A percentile compares a stretch with the other conserved stretches of the same genome.
Conservation (phyloP, 495 filamentous ascomycete species). For the Penicillium silybi region DNA sequence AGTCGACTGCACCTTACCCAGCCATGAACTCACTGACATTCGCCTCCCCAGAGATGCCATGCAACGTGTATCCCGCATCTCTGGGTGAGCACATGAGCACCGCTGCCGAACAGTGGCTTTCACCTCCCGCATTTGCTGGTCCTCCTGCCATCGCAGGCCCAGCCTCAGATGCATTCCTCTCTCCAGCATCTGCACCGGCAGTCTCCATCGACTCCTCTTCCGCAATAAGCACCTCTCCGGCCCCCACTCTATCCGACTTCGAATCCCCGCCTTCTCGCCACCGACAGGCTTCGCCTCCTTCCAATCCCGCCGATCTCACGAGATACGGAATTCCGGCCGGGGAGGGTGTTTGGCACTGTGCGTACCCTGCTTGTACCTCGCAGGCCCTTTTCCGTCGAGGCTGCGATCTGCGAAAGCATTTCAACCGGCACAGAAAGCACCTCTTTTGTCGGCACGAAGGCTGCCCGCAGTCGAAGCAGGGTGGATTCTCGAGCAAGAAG, state of each 20-base stretch:
- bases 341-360: constrained; percentile 50
- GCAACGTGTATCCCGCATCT: constrained; percentile 5
- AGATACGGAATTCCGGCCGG: constrained; percentile 29
- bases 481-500: constrained; percentile 63
- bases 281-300: constrained; percentile 7
- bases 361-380: constrained; percentile 54
- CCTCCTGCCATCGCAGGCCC: constrained; percentile 1
- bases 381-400: constrained; percentile 53
- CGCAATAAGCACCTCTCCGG: constrained; percentile 14
- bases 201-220: constrained; percentile 12
- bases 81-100: constrained; percentile 8
- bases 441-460: constrained; percentile 59
- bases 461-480: constrained; percentile 53
- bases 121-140: not conserved
- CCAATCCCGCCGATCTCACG: constrained; percentile 24
- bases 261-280: constrained; percentile 7
- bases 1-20: constrained; percentile 1
- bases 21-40: constrained; percentile 11
- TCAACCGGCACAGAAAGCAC: constrained; percentile 58
- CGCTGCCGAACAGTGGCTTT: constrained; percentile 13
- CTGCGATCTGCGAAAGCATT: constrained; percentile 64
- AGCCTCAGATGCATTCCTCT: constrained; percentile 13
- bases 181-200: constrained; percentile 6
- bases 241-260: constrained; percentile 19
- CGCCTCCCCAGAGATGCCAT: constrained; percentile 4